Evolutionary conservation across 352 stramenopile species (phyloP), one percentile per base, ranked within the genome.

Genomic region (Bremia lactucae): DNA sequence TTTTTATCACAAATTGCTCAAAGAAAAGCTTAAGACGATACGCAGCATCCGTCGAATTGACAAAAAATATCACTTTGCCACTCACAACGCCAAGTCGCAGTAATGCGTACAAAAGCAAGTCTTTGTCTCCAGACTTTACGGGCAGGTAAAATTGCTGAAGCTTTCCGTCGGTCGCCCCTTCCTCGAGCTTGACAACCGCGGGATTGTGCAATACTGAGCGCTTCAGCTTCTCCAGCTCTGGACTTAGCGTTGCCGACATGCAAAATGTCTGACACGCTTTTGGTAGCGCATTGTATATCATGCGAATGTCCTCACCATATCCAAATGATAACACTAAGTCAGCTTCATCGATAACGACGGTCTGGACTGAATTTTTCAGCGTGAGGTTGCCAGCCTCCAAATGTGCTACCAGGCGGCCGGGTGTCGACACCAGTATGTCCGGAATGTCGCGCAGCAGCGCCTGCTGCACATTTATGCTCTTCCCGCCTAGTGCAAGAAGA

Each of bases 1-100:
- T 92, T 54, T 96, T 90, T 60, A 99, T 98, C 56, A 96, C 80
- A 51, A 99, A 99, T 53, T 98, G 94, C 72, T 99, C 95, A 20
- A 99, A 90, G 68, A 99, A 98, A 16, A 99, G 74, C 69, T 98
- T 98, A 22, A 99, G 71, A 16, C 90, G 73, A 68, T 99, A 99
- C 4, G 79, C 79, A 9, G 52, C 86, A 76, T 68, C 68, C 57
- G 70, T 99, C 75, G 53, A 94, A 69, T 99, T 99, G 9, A 99
- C 95, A 56, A 99, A 99, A 61, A 99, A 98, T 24, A 99, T 88
- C 16, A 96, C 86, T 53, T 98, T 98, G 36, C 95, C 96, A 49
- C 96, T 88, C 23, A 99, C 69, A 22, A 99, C 70, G 22, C 95
- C 83, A 26, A 99, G 83, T 65, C 98, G 98, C 39, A 99, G 68